Evolutionary conservation across 2,329 filamentous ascomycete species (phyloP).

Genomic region (Atkinsonella hypoxylon): DNA sequence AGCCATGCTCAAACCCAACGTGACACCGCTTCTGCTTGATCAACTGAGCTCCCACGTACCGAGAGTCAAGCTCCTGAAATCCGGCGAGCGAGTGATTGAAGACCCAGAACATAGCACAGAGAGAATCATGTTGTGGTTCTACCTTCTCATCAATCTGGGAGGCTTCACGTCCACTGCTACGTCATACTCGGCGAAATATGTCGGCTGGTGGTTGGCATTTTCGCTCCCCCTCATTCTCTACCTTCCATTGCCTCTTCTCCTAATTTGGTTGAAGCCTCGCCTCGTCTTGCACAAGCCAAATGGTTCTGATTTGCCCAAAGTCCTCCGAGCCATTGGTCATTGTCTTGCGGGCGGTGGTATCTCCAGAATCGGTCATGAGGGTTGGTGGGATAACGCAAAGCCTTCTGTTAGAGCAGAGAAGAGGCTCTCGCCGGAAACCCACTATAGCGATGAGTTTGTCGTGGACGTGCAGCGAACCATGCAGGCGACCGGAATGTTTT

Average conservation of each 20-base stretch:
- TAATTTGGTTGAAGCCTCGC: slow-evolving; percentile 42
- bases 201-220: slow-evolving; percentile 38
- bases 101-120: slow-evolving; percentile 54
- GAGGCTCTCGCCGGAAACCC: slow-evolving; percentile 36
- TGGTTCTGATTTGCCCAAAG: slow-evolving; percentile 53
- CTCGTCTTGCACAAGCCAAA: slow-evolving; percentile 46
- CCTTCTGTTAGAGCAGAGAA: slow-evolving; percentile 36
- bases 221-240: slow-evolving; percentile 39
- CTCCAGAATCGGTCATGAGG: slow-evolving; percentile 40
- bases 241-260: slow-evolving; percentile 43
- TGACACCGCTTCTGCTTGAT: slow-evolving; percentile 56
- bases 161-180: slow-evolving; percentile 40
- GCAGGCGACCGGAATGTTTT: slow-evolving; percentile 28
- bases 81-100: slow-evolving; percentile 54
- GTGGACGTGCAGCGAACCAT: slow-evolving; percentile 47
- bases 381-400: slow-evolving; percentile 48
- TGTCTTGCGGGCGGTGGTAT: slow-evolving; percentile 38
- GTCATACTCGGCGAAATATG: slow-evolving; percentile 38
- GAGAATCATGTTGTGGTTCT: slow-evolving; percentile 56
- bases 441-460: slow-evolving; percentile 54
- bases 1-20: slow-evolving; percentile 58
- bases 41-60: slow-evolving; percentile 45
- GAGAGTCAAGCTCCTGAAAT: slow-evolving; percentile 22
- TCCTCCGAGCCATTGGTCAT: slow-evolving; percentile 40
- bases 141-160: slow-evolving; percentile 42